phyloP scores from a whole-genome alignment of 2,329 filamentous ascomycete genomes.

The Colletotrichum tropicale region DNA sequence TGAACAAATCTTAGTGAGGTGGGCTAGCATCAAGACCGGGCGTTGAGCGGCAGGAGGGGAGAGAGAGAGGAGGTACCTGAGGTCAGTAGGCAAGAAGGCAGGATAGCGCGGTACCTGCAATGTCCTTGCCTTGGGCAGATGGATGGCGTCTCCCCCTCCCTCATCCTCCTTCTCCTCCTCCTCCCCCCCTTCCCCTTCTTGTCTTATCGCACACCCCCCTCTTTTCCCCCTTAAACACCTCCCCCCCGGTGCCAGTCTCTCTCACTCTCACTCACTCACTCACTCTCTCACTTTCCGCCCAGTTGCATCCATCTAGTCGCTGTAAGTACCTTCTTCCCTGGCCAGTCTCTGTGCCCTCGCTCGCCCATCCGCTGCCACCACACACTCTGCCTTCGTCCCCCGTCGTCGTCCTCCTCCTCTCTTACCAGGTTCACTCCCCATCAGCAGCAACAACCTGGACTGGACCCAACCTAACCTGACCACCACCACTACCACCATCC shows the following conservation, averaged over 20 bases:
- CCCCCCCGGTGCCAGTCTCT: slow-evolving; percentile 4
- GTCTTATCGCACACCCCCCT: background rate
- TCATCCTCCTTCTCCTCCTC: background rate
- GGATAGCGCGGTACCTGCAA: background rate
- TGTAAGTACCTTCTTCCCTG: background rate
- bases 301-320: background rate
- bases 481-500: background rate
- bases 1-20: background rate
- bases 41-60: background rate
- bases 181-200: background rate
- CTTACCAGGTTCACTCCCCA: background rate
- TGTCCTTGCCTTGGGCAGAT: background rate
- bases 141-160: background rate
- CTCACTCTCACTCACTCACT: background rate
- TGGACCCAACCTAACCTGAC: background rate
- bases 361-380: slow-evolving; percentile 16
- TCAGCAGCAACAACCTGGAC: background rate
- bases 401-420: background rate
- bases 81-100: background rate
- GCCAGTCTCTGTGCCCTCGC: slow-evolving; percentile 11
- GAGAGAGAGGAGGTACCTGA: background rate
- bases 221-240: slow-evolving; percentile 10
- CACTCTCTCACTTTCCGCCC: background rate
- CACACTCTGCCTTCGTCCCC: background rate
- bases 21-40: background rate